Percentiles rank a stretch among this genome's conserved stretches.
Evolutionary conservation across 495 filamentous ascomycete species (phyloP).

Genomic region (Saxispiralis lemnorum): DNA sequence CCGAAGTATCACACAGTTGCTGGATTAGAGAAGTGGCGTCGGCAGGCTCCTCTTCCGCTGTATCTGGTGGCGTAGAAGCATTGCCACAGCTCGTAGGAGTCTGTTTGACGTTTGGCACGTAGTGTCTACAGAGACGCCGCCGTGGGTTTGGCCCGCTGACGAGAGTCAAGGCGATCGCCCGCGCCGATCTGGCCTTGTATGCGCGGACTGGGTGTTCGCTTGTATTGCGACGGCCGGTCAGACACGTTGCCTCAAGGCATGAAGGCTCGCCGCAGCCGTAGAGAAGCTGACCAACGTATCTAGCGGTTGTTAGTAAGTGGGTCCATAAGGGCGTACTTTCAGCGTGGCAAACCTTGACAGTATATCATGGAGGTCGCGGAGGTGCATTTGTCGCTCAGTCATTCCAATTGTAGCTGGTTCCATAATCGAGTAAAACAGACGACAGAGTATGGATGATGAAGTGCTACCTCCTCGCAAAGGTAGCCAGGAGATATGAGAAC

Average conservation of each 20-base stretch:
- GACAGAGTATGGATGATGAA: too few relatives aligned
- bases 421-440: too few relatives aligned
- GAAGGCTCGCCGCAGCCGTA: conserved; percentile 8
- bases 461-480: too few relatives aligned
- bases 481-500: too few relatives aligned
- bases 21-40: conserved; percentile 8
- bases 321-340: background rate
- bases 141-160: conserved; percentile 4
- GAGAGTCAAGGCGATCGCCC: conserved; percentile 8
- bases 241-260: conserved; percentile 7
- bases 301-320: background rate
- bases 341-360: background rate
- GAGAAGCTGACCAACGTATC: conserved; percentile 8
- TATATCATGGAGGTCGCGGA: background rate
- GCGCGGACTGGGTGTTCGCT: conserved; percentile 1
- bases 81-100: too few relatives aligned
- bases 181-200: conserved; percentile 8
- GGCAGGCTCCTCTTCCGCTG: background rate
- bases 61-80: too few relatives aligned
- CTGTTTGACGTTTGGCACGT: too few relatives aligned
- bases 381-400: too few relatives aligned
- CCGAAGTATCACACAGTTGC: conserved; percentile 5
- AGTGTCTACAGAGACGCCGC: conserved; percentile 4
- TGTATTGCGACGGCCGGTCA: conserved; percentile 7
- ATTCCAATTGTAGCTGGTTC: too few relatives aligned